Evolutionary conservation across 208 protist genomes (phyloP).

Genomic region (Endotrypanum monterogeii): DNA sequence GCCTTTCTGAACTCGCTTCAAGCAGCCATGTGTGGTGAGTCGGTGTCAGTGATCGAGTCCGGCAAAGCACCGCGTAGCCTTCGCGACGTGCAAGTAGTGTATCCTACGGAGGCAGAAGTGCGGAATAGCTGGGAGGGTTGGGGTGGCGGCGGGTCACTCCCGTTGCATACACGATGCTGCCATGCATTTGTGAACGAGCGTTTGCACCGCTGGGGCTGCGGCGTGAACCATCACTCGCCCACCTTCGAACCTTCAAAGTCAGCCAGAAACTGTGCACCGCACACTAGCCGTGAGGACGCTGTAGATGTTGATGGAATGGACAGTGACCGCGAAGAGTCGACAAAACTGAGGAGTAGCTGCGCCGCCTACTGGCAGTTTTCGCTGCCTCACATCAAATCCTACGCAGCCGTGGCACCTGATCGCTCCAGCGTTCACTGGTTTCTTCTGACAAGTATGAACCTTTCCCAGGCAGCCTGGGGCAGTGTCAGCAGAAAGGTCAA

Average conservation of each 20-base stretch:
- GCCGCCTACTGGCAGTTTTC: constrained; percentile 18
- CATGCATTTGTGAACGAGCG: constrained; percentile 69
- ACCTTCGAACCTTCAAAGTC: background rate
- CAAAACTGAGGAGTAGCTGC: background rate
- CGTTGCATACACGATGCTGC: constrained; percentile 52
- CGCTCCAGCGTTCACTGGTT: constrained; percentile 59
- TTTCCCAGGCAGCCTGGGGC: constrained; percentile 89
- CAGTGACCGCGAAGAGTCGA: constrained; percentile 1
- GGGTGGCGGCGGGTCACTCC: constrained; percentile 72
- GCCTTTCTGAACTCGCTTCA: constrained; percentile 52
- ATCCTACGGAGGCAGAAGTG: constrained; percentile 85
- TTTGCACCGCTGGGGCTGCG: constrained; percentile 62
- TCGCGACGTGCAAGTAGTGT: constrained; percentile 62
- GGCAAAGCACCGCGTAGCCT: constrained; percentile 2
- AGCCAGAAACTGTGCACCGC: background rate
- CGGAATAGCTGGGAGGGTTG: constrained; percentile 73
- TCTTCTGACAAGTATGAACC: constrained; percentile 83
- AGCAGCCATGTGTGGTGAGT: constrained; percentile 37
- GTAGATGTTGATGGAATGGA: constrained; percentile 18
- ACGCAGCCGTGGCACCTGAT: constrained; percentile 41
- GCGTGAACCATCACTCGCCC: background rate
- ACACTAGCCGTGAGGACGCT: constrained; percentile 7
- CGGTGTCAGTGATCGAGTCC: constrained; percentile 1
- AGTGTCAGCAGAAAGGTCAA: constrained; percentile 20
- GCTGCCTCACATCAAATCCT: constrained; percentile 89